Evolutionary conservation across 805 yeast species (phyloP).

Genomic region (Metschnikowia lachancei): DNA sequence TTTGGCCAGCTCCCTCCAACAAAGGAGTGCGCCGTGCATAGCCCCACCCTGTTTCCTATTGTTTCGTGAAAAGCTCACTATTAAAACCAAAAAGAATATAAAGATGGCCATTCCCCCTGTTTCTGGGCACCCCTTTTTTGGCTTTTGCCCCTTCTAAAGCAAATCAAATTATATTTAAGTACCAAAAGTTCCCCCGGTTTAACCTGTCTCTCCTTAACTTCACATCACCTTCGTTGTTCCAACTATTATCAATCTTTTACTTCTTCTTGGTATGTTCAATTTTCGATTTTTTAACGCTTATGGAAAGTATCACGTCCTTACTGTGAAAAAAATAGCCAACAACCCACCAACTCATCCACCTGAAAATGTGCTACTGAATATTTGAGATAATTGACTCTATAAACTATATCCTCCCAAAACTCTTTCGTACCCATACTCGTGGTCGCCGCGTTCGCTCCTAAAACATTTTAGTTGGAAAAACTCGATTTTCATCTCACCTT

Average conservation of each 20-base stretch:
- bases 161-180: no score
- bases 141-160: not conserved
- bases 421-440: no score
- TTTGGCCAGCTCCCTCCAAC: not conserved
- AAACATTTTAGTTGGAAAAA: no score
- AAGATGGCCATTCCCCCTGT: conserved; percentile 2
- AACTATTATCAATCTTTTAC: not conserved
- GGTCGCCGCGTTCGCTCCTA: no score
- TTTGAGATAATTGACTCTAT: no score
- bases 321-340: no score
- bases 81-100: conserved; percentile 7
- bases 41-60: not conserved
- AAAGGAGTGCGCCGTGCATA: not conserved
- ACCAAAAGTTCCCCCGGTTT: conserved; percentile 10
- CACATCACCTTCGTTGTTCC: not conserved
- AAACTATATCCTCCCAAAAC: no score
- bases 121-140: not conserved
- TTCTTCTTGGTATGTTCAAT: not conserved
- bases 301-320: not conserved
- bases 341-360: no score
- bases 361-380: no score
- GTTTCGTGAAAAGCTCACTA: not conserved
- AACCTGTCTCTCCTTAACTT: conserved; percentile 19
- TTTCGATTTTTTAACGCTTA: not conserved
- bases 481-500: no score